Evolutionary conservation across 345 rosid genomes (phyloP), one percentile per base, ranked within the genome.

Genomic region (Raphanus raphanistrum): DNA sequence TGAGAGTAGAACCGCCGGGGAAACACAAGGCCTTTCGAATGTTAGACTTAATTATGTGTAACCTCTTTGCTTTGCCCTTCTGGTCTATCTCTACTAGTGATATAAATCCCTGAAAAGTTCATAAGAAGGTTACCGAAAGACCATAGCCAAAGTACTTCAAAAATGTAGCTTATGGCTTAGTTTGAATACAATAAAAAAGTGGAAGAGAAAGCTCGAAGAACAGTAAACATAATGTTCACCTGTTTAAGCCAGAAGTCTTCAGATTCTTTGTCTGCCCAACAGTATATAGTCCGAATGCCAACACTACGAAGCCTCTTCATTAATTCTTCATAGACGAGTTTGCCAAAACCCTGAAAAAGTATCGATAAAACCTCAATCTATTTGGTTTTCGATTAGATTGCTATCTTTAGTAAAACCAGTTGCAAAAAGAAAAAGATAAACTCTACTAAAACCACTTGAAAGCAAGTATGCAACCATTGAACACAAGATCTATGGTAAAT

Each of bases 1-100:
- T 92, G 69, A 92, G 92, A 50, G 90, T 88, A 58, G 97, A 90
- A 77, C 89, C 92, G 6, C 97, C 97, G 6, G 96, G 97, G 86
- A 90, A 87, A 81, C 93, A 88, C 76, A 92, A 79, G 43, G 92
- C 88, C 84, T 83, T 90, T 28, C 90, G 88, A 65, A 92, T 76
- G 63, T 81, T 84, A 62, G 92, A 84, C 85, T 81, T 90, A 66
- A 92, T n/a, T n/a, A n/a, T 77, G 69, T 83, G 97, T 69, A 92
- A 74, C 83, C 83, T 79, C 60, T 76, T 84, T 85, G 90, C 89
- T 85, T 84, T 90, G 59, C 97, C 97, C 72, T 84, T 92, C 52
- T 35, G 78, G 84, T 86, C 87, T 31, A 92, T 90, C 80, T 90
- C 89, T 25, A 91, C 93, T 77, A 92, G 55, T 45, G 88, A 79